Evolutionary conservation across 2,329 filamentous ascomycete species (phyloP).

Genomic region (Aspergillus tubingensis): DNA sequence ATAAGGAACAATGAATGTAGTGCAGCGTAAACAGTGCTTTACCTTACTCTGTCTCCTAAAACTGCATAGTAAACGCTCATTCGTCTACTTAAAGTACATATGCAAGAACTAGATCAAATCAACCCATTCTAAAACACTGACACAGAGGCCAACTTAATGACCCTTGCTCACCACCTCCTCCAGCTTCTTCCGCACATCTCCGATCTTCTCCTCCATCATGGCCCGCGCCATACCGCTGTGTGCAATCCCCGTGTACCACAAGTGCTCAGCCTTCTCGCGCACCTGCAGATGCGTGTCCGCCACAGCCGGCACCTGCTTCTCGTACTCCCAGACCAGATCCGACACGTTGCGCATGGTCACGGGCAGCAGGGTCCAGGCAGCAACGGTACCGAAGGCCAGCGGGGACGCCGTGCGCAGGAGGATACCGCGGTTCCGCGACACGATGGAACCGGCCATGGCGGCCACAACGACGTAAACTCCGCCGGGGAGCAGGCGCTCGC

Average conservation of each 20-base stretch:
- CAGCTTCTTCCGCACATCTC: conserved; percentile 70
- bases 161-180: conserved; percentile 93
- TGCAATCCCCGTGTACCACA: conserved; percentile 71
- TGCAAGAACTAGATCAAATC: conserved; percentile 12
- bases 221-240: conserved; percentile 70
- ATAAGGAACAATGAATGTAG: background rate
- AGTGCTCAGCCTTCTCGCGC: conserved; percentile 68
- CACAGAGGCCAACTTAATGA: conserved; percentile 55
- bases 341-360: conserved; percentile 88
- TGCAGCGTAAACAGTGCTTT: background rate
- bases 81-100: conserved; percentile 20
- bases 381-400: conserved; percentile 75
- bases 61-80: background rate
- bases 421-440: conserved; percentile 84
- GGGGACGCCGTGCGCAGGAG: conserved; percentile 76
- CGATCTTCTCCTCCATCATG: conserved; percentile 80
- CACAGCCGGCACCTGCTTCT: conserved; percentile 81
- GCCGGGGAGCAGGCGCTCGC: conserved; percentile 87
- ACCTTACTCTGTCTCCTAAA: background rate
- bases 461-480: conserved; percentile 89
- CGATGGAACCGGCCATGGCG: conserved; percentile 91
- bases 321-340: conserved; percentile 86
- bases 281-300: conserved; percentile 77
- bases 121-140: conserved; percentile 11
- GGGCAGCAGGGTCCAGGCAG: conserved; percentile 82